Evolutionary conservation across 768 basidiomycete genomes (phyloP), one percentile per base, ranked within the genome.

Genomic region (Thelephora ganbajun): DNA sequence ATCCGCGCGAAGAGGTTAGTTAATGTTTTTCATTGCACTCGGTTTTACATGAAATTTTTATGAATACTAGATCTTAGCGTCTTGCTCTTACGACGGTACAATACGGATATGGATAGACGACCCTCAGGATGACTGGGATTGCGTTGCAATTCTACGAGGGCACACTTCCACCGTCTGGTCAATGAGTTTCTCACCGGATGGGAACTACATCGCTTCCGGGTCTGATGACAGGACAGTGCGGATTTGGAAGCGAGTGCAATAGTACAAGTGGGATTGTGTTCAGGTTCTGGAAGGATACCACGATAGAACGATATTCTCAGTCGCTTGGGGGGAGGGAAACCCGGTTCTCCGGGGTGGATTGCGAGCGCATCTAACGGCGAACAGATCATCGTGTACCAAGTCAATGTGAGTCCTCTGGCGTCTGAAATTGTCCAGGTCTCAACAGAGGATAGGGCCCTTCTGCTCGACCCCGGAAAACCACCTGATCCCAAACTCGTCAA

Each of bases 21-120:
- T 18, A 44, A 44, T 43, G 46, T 42, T 53, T 35, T 43, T 34
- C 22, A 36, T 41, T n/a, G n/a, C n/a, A n/a, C n/a, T n/a, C n/a
- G n/a, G 43, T 5, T 11, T 37, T 51, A 33, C 35, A 52, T 22
- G 45, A 44, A 43, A 18, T 44, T 41, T 35, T 47, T 35, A 51
- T 47, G 44, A 51, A 51, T 51, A 39, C 54, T 55, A 52, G 44
- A 50, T 43, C 36, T n/a, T n/a, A n/a, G 94, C 94, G 22, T 97
- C 94, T 1, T 88, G 80, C 3, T 97, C 94, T 0, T 99, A 98
- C 65, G 96, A 99, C 59, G 93, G 97, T 55, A 90, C 85, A 2
- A 84, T 99, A 61, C 90, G 88, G 51, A 76, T 99, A 23, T 92
- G 92, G 63, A 65, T 86, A 47, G 92, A 98, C 56, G 93, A 97